phyloP scores from a whole-genome alignment of 768 basidiomycete species.

The Lanmaoa rubissima region DNA sequence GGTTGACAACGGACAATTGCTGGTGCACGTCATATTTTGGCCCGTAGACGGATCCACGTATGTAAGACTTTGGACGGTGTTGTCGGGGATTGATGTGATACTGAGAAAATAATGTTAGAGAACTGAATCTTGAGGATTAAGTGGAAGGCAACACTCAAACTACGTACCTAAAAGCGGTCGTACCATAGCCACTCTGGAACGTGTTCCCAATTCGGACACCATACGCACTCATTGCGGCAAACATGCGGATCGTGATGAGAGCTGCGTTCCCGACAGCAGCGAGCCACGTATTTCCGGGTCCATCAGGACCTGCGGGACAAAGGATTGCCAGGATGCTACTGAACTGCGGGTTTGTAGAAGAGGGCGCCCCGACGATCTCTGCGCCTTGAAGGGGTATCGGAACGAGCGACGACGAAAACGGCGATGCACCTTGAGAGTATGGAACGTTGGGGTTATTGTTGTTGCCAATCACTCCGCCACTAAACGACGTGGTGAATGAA shows the following conservation, averaged over 20 bases:
- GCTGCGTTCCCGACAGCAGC: constrained; percentile 68
- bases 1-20: constrained; percentile 75
- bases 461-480: constrained; percentile 49
- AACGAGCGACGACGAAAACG: constrained; percentile 87
- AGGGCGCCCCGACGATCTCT: constrained; percentile 58
- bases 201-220: constrained; percentile 93
- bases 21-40: constrained; percentile 73
- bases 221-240: constrained; percentile 65
- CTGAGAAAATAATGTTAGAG: constrained; percentile 40
- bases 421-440: constrained; percentile 75
- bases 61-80: constrained; percentile 69
- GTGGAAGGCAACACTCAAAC: background rate
- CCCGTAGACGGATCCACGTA: constrained; percentile 78
- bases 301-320: constrained; percentile 83
- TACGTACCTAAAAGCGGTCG: constrained; percentile 79
- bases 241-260: constrained; percentile 75
- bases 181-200: constrained; percentile 75
- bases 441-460: constrained; percentile 85
- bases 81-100: constrained; percentile 86
- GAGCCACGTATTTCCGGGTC: constrained; percentile 83
- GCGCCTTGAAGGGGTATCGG: constrained; percentile 68
- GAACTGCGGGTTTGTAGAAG: constrained; percentile 58
- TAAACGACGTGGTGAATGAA: constrained; percentile 77
- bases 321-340: constrained; percentile 66
- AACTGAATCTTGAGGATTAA: background rate